Base-by-base conservation (phyloP, 257 asterid genomes). In the Solanum dulcamara region DNA sequence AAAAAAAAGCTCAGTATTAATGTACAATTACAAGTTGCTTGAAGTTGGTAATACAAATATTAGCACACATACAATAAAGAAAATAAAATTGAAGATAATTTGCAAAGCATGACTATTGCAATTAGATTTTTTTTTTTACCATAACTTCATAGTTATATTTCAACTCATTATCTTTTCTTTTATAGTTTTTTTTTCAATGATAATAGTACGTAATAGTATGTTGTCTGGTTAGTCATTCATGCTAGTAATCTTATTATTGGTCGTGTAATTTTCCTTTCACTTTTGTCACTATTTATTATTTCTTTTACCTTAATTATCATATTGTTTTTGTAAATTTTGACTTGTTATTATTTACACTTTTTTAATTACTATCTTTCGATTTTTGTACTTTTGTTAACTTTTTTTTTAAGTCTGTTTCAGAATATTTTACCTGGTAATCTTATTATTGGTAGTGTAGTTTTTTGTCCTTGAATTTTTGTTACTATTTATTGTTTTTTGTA, bases 391-490 rank as follows among this genome's bases (percentile, higher is more conserved):
- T 33, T 33, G 35, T 33, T 33, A 33, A 2, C 3, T 33, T 33
- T 33, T 33, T 33, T 33, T 33, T 1, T 33, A 3, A 33, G n/a
- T n/a, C 35, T 20, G 26, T 7, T 53, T 20, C 2, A 7, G 24
- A 53, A 0, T 53, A 0, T 20, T 51, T 53, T 22, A 18, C 7
- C 12, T 53, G 2, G 12, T 20, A 55, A 55, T 55, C 0, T 0
- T 0, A 1, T 20, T 53, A 0, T 20, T 8, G 26, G 0, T 8
- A 0, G 12, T 55, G 62, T 55, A 55, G 7, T 55, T 18, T n/a
- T n/a, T n/a, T 55, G 11, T 2, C 6, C 0, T 0, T 20, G 20
- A 55, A 0, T 7, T 55, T 55, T 0, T 55, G 5, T 55, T 20
- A 20, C 0, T 20, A 53, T 51, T 0, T 51, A 18, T 53, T 18